Evolutionary conservation across 768 basidiomycete species (phyloP), one percentile per base, ranked within the genome.

Genomic region (Serendipita sp.): DNA sequence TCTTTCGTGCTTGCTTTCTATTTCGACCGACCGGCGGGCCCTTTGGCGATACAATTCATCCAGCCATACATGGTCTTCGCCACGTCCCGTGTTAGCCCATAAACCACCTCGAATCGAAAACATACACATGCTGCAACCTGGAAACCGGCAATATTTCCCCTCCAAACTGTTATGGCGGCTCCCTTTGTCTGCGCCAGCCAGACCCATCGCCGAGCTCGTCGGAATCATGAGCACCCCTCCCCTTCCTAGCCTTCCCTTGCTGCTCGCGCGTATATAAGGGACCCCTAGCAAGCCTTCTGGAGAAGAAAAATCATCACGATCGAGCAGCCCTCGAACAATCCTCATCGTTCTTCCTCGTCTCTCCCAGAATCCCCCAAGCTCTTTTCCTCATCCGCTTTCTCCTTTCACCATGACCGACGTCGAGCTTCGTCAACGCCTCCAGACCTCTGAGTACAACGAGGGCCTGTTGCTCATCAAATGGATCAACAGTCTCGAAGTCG

Each of bases 401-500:
- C 53, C 31, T n/a, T 20, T 58, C 5, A 58, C 13, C 24, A 58
- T 58, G 53, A 24, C 22, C 53, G 53, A 58, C 53, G 22, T 58
- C 17, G 53, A 58, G 9, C 22, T 58, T 31, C 53, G 53, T 24
- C 53, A 58, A 33, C 53, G 53, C 30, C 20, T 58, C 53, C 53
- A 58, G 53, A 33, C 53, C 31, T 58, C 53, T 24, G 31, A 26
- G 24, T 58, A 24, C 31, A 33, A 33, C 31, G 53, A 58, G 31
- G 53, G 53, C n/a, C 53, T 22, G 13, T 31, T 28, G 17, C 53
- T 58, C 53, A 33, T 58, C 53, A 22, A 58, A 31, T 58, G 53
- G 53, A 58, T 58, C 53, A 58, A 58, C 53, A 58, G 53, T 31
- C 53, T 34, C 22, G 53, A 58, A 9, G 53, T 58, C 53, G 24